Evolutionary conservation across 768 basidiomycete species (phyloP).

Genomic region (Boletus rubescentipes): DNA sequence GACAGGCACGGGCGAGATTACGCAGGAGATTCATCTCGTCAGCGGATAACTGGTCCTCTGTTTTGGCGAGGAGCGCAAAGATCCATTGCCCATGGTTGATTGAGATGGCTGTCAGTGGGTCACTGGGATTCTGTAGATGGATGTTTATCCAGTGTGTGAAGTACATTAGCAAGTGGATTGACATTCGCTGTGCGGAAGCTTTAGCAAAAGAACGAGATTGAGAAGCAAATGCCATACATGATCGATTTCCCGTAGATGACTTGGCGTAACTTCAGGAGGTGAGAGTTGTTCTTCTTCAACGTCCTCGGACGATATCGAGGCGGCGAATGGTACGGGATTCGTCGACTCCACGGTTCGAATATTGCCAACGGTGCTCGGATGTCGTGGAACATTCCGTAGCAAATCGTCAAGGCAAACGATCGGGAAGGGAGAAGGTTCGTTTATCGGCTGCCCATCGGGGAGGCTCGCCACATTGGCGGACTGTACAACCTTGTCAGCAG

Average conservation of each 20-base stretch:
- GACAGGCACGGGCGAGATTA: constrained; percentile 69
- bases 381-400: neutral
- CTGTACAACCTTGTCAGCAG: constrained; percentile 28
- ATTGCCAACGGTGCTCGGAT: neutral
- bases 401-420: neutral
- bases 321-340: neutral
- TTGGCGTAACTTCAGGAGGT: constrained; percentile 59
- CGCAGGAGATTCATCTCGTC: constrained; percentile 80
- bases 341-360: neutral
- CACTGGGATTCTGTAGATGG: constrained; percentile 46
- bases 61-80: constrained; percentile 65
- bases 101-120: constrained; percentile 42
- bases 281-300: constrained; percentile 14
- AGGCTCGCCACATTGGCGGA: neutral
- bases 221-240: constrained; percentile 47
- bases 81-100: constrained; percentile 75
- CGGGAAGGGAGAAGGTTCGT: neutral
- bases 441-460: neutral
- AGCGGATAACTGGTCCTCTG: constrained; percentile 67
- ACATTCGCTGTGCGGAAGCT: constrained; percentile 48
- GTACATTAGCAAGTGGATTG: constrained; percentile 79
- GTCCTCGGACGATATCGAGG: neutral
- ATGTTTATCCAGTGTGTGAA: constrained; percentile 78
- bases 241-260: constrained; percentile 57
- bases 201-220: constrained; percentile 5